Base-by-base conservation (phyloP, 139 green algal genomes). In the Chlorella sp. region DNA sequence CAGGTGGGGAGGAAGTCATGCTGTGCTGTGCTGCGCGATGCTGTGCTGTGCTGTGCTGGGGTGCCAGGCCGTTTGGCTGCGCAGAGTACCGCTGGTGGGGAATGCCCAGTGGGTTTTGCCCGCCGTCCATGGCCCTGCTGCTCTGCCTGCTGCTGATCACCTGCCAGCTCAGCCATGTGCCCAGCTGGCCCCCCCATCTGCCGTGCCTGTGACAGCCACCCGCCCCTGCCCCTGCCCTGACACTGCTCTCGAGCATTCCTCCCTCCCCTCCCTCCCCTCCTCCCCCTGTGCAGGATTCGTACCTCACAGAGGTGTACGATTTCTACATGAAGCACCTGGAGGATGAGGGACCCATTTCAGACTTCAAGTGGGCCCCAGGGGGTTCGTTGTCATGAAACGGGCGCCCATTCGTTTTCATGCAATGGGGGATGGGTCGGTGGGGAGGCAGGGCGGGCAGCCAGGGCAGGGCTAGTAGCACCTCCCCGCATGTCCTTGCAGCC, bases 251-350 rank as follows among this genome's bases (percentile, higher is more conserved):
- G 48, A 57, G 48, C 48, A 9, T 57, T 57, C 48, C 48, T 57
- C n/a, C n/a, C n/a, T 57, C 48, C 48, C 48, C 64, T 28, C 64
- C 64, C 64, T 71, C 64, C 64, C 64, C 64, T 78, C 32, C 71
- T 39, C 30, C 71, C 71, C 71, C 71, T 18, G 64, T 5, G 76
- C 75, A 95, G 80, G 86, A 95, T 36, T 48, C 34, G 12, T 97
- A 97, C 89, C 90, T 97, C 85, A 36, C 75, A 2, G 91, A 96
- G 48, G 77, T 94, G 48, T 92, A 94, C 57, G 60, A 88, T 28
- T 94, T 81, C 37, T 96, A 95, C 71, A 83, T 94, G 28, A 73
- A 83, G 66, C 85, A 96, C 88, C 39, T 94, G 30, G 86, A 93
- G 39, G 85, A 90, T 24, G 91, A 92, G 88, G 81, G 39, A 26